phyloP scores from a whole-genome alignment of 164 flowering plant genomes.

The Annona squamosa region DNA sequence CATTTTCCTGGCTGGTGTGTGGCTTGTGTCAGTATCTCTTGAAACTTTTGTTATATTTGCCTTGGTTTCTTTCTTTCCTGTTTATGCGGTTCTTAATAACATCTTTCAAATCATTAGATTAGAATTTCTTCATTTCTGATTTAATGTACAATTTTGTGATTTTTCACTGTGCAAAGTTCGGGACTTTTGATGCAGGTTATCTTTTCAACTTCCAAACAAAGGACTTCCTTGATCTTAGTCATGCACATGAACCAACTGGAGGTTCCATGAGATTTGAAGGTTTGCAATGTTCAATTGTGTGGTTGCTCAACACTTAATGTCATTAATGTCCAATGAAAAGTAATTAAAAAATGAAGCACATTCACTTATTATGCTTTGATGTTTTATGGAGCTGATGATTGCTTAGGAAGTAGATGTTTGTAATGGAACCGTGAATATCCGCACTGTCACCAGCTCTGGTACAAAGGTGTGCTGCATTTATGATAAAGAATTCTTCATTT shows the following conservation, averaged over 20 bases:
- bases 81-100: neutral
- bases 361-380: neutral
- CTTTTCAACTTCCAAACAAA: conserved; percentile 82
- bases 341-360: neutral
- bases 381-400: neutral
- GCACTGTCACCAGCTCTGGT: neutral
- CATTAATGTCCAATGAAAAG: neutral
- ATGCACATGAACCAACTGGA: conserved; percentile 66
- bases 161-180: neutral
- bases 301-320: neutral
- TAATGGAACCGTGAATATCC: neutral
- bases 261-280: conserved; percentile 78
- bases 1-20: neutral
- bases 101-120: neutral
- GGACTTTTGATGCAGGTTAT: conserved; percentile 52
- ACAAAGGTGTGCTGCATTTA: neutral
- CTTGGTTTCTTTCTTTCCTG: neutral
- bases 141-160: neutral
- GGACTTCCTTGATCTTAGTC: conserved; percentile 84
- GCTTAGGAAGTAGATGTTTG: neutral
- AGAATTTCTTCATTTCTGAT: neutral
- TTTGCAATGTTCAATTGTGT: conserved; percentile 21
- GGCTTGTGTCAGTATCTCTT: neutral
- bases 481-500: no score
- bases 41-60: neutral